Percentiles rank a stretch among this genome's conserved stretches.
Evolutionary conservation across 1,139 yeast species (phyloP).

Genomic region (Hyphopichia fennica): DNA sequence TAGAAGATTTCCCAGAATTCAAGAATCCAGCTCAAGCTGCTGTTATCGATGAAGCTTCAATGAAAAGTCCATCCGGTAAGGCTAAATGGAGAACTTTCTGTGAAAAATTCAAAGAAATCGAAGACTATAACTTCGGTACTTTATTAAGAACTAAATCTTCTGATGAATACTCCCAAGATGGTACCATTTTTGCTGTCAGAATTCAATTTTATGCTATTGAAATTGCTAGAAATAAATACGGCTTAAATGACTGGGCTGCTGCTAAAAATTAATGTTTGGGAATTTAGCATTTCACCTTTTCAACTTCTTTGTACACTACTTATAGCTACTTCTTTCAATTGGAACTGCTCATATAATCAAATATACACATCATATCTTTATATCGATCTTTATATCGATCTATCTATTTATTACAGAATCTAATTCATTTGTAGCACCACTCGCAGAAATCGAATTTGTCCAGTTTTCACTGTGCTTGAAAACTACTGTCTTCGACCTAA

Average conservation of each 20-base stretch:
- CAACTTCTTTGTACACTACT: too few relatives aligned
- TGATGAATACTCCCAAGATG: conserved; percentile 78
- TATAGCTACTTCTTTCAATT: too few relatives aligned
- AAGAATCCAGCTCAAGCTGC: conserved; percentile 55
- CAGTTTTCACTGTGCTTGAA: too few relatives aligned
- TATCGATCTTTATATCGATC: too few relatives aligned
- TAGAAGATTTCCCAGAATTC: conserved; percentile 84
- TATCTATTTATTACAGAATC: too few relatives aligned
- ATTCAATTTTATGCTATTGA: conserved; percentile 94
- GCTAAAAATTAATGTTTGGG: conserved; percentile 2
- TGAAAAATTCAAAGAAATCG: conserved; percentile 77
- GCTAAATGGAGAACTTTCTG: conserved; percentile 89
- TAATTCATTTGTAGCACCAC: too few relatives aligned
- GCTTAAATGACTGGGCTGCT: conserved; percentile 88
- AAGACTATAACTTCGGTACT: conserved; percentile 95
- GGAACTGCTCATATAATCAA: too few relatives aligned
- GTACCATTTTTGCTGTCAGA: conserved; percentile 88
- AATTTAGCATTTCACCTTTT: too few relatives aligned
- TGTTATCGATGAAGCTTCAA: conserved; percentile 68
- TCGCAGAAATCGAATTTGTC: too few relatives aligned
- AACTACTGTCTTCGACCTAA: too few relatives aligned
- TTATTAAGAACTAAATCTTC: conserved; percentile 69
- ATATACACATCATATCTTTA: too few relatives aligned
- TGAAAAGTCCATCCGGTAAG: conserved; percentile 81
- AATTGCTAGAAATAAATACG: conserved; percentile 87